A percentile compares a stretch with the other conserved stretches of the same genome.
These are phyloP conservation scores for Saturnispora saitoi DNA, from an alignment of 805 yeast species.

Conservation along the genomic window DNA sequence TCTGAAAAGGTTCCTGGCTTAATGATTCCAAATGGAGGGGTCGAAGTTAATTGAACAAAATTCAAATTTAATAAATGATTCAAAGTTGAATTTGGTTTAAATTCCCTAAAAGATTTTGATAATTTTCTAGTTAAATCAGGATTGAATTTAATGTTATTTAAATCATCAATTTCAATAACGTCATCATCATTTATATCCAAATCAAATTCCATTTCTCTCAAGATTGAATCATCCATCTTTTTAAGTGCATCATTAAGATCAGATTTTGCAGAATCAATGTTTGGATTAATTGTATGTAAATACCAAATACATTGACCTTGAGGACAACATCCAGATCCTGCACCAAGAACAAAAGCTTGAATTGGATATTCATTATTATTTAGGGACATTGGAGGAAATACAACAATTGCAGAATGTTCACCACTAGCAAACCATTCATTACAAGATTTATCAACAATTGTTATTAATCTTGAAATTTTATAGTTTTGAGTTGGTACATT, in stretches of 20 bases:
- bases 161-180: slow-evolving; percentile 31
- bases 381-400: slow-evolving; percentile 82
- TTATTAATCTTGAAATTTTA: slow-evolving; percentile 66
- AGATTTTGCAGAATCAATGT: slow-evolving; percentile 50
- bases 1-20: slow-evolving; percentile 31
- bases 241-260: slow-evolving; percentile 75
- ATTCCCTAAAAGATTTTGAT: slow-evolving; percentile 78
- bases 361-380: slow-evolving; percentile 62
- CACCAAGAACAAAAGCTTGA: slow-evolving; percentile 80
- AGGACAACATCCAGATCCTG: slow-evolving; percentile 83
- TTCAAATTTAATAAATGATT: slow-evolving; percentile 52
- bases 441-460: slow-evolving; percentile 80
- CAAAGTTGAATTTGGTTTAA: slow-evolving; percentile 54
- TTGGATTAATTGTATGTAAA: slow-evolving; percentile 66
- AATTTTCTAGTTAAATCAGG: slow-evolving; percentile 54
- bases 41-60: slow-evolving; percentile 50
- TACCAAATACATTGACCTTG: slow-evolving; percentile 87
- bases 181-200: slow-evolving; percentile 39
- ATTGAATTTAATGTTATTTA: slow-evolving; percentile 10
- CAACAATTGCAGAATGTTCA: slow-evolving; percentile 80
- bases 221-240: slow-evolving; percentile 69
- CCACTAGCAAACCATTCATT: slow-evolving; percentile 84
- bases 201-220: slow-evolving; percentile 67
- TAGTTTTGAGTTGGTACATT: slow-evolving; percentile 38
- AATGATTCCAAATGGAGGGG: slow-evolving; percentile 49